phyloP scores from a whole-genome alignment of 352 stramenopile species.

The Pythium apleroticum region DNA sequence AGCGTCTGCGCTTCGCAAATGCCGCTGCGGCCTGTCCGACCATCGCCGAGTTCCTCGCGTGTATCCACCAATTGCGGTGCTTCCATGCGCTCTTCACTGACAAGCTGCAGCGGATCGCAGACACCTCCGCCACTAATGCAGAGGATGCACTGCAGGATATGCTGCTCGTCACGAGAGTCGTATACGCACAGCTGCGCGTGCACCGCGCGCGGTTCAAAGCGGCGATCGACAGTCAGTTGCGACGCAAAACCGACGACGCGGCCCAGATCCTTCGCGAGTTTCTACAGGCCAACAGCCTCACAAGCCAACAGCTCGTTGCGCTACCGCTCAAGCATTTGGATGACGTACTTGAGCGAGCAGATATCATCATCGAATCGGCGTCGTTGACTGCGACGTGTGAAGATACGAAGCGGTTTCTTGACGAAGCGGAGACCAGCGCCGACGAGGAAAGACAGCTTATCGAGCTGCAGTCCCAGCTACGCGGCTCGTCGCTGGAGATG shows the following conservation, averaged over 20 bases:
- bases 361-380: constrained; percentile 7
- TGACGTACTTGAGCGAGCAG: constrained; percentile 9
- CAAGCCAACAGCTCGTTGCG: constrained; percentile 6
- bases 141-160: constrained; percentile 7
- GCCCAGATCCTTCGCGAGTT: constrained; percentile 8
- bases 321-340: constrained; percentile 6
- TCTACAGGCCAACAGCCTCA: constrained; percentile 5
- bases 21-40: not conserved
- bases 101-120: constrained; percentile 11
- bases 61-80: not conserved
- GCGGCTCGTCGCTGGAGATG: constrained; percentile 7
- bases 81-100: constrained; percentile 5
- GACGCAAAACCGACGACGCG: constrained; percentile 3
- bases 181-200: constrained; percentile 15
- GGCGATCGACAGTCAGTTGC: constrained; percentile 3
- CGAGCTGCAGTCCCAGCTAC: constrained; percentile 2
- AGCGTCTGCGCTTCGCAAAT: constrained; percentile 8
- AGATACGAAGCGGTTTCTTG: constrained; percentile 1
- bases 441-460: not conserved
- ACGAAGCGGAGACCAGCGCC: not conserved
- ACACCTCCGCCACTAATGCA: not conserved
- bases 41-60: constrained; percentile 4
- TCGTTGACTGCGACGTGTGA: constrained; percentile 7
- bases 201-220: constrained; percentile 2
- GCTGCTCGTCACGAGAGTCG: constrained; percentile 9